Base-by-base conservation (phyloP, 2,329 filamentous ascomycete genomes). In the Hymenoscyphus infarciens region DNA sequence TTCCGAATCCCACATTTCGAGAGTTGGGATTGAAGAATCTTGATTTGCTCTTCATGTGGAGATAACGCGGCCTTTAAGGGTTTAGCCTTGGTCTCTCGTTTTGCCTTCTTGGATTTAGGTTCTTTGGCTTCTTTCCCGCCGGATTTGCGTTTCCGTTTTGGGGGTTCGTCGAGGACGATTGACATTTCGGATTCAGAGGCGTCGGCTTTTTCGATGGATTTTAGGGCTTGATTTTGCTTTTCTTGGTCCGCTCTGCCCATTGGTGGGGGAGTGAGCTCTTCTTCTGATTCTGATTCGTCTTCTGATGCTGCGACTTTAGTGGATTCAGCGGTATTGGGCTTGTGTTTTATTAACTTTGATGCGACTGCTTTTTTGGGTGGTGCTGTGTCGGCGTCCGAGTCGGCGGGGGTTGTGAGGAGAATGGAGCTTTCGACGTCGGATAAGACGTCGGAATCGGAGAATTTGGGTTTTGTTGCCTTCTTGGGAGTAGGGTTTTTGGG, bases 1-100 rank as follows among this genome's bases (percentile, higher is more conserved):
- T 97, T 98, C 60, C 92, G 89, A 61, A 97, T 86, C 33, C 94
- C 94, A 72, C 94, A 99, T 76, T 97, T 97, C 55, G 88, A 78
- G 6, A 99, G 83, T 76, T 94, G 92, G 8, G 87, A 85, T 77
- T 98, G 94, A 3, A 98, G 81, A 57, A 87, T 89, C 76, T 97
- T 98, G 73, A 97, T 89, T 74, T 96, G 90, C 3, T 84, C 87
- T 63, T 91, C 86, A 64, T 92, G 84, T 0, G 88, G 84, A 19
- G 87, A 74, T 39, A 81, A 77, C 10, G 74, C 74, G 19, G 77
- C 72, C 2, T 75, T 57, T 57, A 66, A 52, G 69, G 64, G 57
- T n/a, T 77, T 77, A 25, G 72, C 70, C 63, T 81, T 80, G 19
- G 55, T 10, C 19, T 75, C 22, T 16, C 74, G 60, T 70, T 78